Evolutionary conservation across 352 stramenopile species (phyloP), one percentile per base, ranked within the genome.

Genomic region (Aphanomyces stellatus): DNA sequence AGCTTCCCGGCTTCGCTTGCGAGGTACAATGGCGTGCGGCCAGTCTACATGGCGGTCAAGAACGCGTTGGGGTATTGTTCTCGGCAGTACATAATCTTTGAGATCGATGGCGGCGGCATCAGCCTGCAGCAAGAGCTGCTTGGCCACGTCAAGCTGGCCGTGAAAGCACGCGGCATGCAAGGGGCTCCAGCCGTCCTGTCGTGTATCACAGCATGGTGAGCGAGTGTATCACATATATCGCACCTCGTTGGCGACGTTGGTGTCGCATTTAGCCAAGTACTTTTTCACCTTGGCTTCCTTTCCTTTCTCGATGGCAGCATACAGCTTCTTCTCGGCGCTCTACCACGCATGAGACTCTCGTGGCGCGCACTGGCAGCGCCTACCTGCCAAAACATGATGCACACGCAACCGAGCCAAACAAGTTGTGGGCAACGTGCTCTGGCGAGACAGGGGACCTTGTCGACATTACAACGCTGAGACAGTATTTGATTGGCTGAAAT

Each of bases 351-450:
- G 19, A 22, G 7, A 53, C 11, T 28, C 46, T 53, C 8, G 19
- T 28, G 17, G 24, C 11, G 22, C 22, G 1, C 19, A 22, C 46
- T 1, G 17, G 8, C n/a, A n/a, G 46, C 46, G 46, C 46, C 7
- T 57, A 57, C 49, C 49, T 57, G 49, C 49, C 49, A 57, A 34
- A 64, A 64, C 43, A 51, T 55, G 25, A 13, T 64, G 2, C 25
- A n/a, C n/a, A n/a, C n/a, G n/a, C n/a, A n/a, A n/a, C n/a, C n/a
- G n/a, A n/a, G n/a, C n/a, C n/a, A n/a, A n/a, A n/a, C n/a, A n/a
- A n/a, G n/a, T n/a, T n/a, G n/a, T n/a, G n/a, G n/a, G n/a, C n/a
- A n/a, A n/a, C n/a, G n/a, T n/a, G n/a, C n/a, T n/a, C n/a, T n/a
- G n/a, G n/a, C n/a, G n/a, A n/a, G n/a, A n/a, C n/a, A n/a, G n/a